Conservation (phyloP, 257 asterid genomes). For the Plectranthus barbatus region DNA sequence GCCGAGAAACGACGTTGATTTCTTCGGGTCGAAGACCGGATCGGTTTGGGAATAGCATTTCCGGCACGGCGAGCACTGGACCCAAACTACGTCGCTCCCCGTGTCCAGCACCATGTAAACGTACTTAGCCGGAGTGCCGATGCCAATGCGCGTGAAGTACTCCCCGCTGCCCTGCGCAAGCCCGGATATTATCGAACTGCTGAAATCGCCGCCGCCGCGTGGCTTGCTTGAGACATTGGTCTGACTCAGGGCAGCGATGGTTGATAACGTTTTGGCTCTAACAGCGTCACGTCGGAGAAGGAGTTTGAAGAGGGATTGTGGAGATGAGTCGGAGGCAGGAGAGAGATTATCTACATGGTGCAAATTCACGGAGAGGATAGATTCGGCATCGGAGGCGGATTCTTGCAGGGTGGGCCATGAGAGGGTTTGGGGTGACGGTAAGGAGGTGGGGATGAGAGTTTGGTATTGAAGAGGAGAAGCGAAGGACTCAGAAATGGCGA, state of each 20-base stretch:
- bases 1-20: slow-evolving; percentile 38
- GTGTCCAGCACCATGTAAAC: slow-evolving; percentile 81
- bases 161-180: slow-evolving; percentile 84
- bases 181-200: slow-evolving; percentile 66
- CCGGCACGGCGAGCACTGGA: slow-evolving; percentile 80
- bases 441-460: slow-evolving; percentile 35
- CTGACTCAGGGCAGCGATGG: slow-evolving; percentile 26
- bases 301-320: slow-evolving; percentile 47
- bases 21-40: slow-evolving; percentile 64
- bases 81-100: slow-evolving; percentile 86
- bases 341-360: slow-evolving; percentile 61
- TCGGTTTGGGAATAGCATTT: slow-evolving; percentile 76
- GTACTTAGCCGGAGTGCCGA: slow-evolving; percentile 65
- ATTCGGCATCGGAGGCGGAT: background rate
- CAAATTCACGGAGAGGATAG: slow-evolving; percentile 32
- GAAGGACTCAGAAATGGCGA: slow-evolving; percentile 14
- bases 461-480: slow-evolving; percentile 31
- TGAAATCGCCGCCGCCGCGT: slow-evolving; percentile 31
- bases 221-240: background rate
- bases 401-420: slow-evolving; percentile 23
- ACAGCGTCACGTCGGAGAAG: slow-evolving; percentile 69
- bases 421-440: slow-evolving; percentile 44
- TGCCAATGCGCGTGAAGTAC: slow-evolving; percentile 90
- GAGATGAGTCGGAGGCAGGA: slow-evolving; percentile 36
- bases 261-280: slow-evolving; percentile 29